phyloP scores from a whole-genome alignment of 352 stramenopile genomes.

The Globisporangium recalcitrans region DNA sequence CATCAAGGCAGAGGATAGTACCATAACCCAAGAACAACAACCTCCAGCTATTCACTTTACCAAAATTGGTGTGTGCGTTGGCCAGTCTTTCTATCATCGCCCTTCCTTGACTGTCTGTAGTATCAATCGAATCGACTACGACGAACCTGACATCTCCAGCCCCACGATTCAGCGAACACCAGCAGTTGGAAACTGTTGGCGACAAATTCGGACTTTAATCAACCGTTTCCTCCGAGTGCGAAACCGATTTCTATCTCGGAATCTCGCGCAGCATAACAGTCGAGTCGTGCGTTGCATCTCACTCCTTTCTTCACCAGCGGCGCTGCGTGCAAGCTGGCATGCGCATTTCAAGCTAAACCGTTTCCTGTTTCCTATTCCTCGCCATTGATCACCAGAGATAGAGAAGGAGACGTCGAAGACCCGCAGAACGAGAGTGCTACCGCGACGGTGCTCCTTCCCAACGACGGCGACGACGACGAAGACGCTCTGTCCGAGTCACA shows the following conservation, averaged over 20 bases:
- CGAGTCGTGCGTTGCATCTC: not conserved
- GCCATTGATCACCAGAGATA: slow-evolving; percentile 5
- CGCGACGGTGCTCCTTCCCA: not conserved
- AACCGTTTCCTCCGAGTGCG: not conserved
- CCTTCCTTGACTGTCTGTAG: not conserved
- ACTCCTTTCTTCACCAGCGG: too few relatives aligned
- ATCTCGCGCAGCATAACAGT: not conserved
- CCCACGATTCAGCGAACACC: not conserved
- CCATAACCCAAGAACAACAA: not conserved
- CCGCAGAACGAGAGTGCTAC: not conserved
- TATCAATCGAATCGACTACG: not conserved
- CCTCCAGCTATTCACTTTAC: slow-evolving; percentile 3
- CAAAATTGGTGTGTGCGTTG: too few relatives aligned
- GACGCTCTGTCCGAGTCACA: not conserved
- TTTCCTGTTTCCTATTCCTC: too few relatives aligned
- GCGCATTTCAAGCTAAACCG: too few relatives aligned
- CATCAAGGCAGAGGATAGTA: not conserved
- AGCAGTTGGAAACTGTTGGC: not conserved
- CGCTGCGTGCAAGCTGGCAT: too few relatives aligned
- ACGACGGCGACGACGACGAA: not conserved
- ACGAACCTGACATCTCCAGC: not conserved
- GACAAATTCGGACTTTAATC: not conserved
- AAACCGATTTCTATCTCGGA: slow-evolving; percentile 1
- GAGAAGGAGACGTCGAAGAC: not conserved
- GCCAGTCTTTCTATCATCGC: not conserved